Conservation (phyloP, 1,139 yeast genomes). For the Taphrina pruni region DNA sequence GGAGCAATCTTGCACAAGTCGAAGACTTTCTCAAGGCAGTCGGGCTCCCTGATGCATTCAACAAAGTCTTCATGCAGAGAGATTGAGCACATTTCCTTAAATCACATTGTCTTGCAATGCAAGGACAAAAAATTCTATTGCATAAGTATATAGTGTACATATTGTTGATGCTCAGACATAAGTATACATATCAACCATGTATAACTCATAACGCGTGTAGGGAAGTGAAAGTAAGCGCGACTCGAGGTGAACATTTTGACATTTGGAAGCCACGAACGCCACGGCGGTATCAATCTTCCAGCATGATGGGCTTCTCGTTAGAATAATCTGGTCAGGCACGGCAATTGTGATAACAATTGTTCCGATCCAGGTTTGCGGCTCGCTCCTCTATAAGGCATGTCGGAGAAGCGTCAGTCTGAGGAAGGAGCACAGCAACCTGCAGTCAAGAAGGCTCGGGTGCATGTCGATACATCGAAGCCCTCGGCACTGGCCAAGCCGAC, state of each 20-base stretch:
- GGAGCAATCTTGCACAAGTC: conserved; percentile 37
- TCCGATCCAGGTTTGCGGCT: too few species aligned
- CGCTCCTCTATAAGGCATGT: background rate
- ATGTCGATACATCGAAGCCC: conserved; percentile 37
- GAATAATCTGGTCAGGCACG: background rate
- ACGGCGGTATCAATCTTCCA: background rate
- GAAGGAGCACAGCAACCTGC: background rate
- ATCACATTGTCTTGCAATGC: too few species aligned
- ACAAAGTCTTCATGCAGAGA: conserved; percentile 29
- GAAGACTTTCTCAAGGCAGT: conserved; percentile 13
- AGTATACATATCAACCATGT: too few species aligned
- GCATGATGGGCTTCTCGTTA: background rate
- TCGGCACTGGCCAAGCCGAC: conserved; percentile 33
- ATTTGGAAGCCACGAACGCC: conserved; percentile 4
- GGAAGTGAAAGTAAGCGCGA: too few species aligned
- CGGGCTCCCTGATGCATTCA: conserved; percentile 30
- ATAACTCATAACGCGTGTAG: too few species aligned
- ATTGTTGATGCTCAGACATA: too few species aligned
- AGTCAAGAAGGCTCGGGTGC: conserved; percentile 5
- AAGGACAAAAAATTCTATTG: too few species aligned
- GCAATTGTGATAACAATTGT: background rate
- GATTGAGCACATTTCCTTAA: background rate
- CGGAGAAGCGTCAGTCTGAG: conserved; percentile 17
- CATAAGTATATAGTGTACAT: too few species aligned
- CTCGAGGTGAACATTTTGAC: background rate